A percentile compares a stretch with the other conserved stretches of the same genome.
phyloP scores from a whole-genome alignment of 2,329 filamentous ascomycete species.

The Arthrobotrys entomopaga region DNA sequence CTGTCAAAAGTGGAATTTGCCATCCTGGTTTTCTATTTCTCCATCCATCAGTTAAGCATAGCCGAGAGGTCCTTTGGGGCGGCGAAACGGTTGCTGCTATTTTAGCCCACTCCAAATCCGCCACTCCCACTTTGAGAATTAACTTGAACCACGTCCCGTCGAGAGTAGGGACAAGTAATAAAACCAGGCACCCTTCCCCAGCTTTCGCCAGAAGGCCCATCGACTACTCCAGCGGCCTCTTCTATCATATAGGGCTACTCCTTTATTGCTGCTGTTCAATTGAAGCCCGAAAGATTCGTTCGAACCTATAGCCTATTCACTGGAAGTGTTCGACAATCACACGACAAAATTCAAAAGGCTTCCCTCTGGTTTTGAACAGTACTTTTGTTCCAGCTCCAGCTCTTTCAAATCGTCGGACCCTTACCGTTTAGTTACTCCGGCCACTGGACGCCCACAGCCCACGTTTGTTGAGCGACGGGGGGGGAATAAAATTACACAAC shows the following conservation, averaged over 20 bases:
- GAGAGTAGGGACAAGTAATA: constrained; percentile 5
- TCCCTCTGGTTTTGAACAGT: too few species aligned
- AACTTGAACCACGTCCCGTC: not conserved
- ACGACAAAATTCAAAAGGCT: constrained; percentile 11
- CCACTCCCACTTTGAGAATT: constrained; percentile 32
- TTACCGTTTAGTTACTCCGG: constrained; percentile 46
- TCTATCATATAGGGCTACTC: not conserved
- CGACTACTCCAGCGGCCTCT: constrained; percentile 13
- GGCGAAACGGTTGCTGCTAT: constrained; percentile 30
- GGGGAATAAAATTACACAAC: constrained; percentile 44
- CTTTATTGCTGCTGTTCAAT: constrained; percentile 10
- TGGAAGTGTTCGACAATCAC: constrained; percentile 5
- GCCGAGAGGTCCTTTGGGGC: constrained; percentile 9
- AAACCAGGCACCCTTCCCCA: constrained; percentile 18
- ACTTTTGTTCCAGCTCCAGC: not conserved
- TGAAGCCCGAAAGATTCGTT: constrained; percentile 14
- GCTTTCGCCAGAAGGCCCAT: not conserved
- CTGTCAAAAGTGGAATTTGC: constrained; percentile 1
- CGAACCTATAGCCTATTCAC: not conserved
- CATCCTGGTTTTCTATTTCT: constrained; percentile 12
- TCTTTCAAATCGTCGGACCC: constrained; percentile 42
- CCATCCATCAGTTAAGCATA: constrained; percentile 13
- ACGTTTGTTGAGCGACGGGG: constrained; percentile 45
- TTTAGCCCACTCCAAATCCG: constrained; percentile 48
- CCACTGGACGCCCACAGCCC: constrained; percentile 41